Evolutionary conservation across 306 rosid genomes (phyloP), one percentile per base, ranked within the genome.

Genomic region (Vachellia collinsii): DNA sequence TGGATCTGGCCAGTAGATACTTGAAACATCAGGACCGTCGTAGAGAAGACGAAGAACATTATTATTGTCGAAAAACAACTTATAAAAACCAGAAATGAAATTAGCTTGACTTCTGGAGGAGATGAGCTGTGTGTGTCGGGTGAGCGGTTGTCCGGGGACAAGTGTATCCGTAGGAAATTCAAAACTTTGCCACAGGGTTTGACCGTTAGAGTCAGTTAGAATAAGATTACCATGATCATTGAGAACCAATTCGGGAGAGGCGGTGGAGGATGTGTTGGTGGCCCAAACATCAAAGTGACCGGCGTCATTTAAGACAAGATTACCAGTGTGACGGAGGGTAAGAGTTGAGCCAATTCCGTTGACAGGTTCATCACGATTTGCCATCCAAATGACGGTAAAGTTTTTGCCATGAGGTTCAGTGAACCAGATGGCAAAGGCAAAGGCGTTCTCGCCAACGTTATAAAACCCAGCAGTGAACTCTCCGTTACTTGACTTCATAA

Each of bases 131-230:
- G 86, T 54, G 37, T 38, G 6, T 20, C 85, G 81, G 4, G 86
- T 82, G 11, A 85, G 54, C 5, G 1, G 76, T 39, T 87, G 92
- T 2, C 34, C 54, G 2, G 92, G 90, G 76, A 89, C 82, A 0
- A 89, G 85, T 3, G 90, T 87, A n/a, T 89, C 84, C 0, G 86
- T 87, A 0, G 92, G 92, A 6, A 64, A 70, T 44, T 85, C 84
- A 75, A 87, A 87, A 62, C 89, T 89, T 66, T 85, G 80, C 90
- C 92, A 87, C 19, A 85, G 59, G 46, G 48, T 0, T 19, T n/a
- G 11, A 19, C 81, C 85, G 3, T 53, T n/a, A 47, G 48, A 8
- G 37, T 64, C 56, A 0, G 3, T 43, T 9, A 88, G 46, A 50
- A 79, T 58, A 62, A 86, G 81, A 68, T 85, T 83, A 1, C 91